Evolutionary conservation across 371 early-diverging fungal genomes (phyloP).

Genomic region (Mucor lusitanicus): DNA sequence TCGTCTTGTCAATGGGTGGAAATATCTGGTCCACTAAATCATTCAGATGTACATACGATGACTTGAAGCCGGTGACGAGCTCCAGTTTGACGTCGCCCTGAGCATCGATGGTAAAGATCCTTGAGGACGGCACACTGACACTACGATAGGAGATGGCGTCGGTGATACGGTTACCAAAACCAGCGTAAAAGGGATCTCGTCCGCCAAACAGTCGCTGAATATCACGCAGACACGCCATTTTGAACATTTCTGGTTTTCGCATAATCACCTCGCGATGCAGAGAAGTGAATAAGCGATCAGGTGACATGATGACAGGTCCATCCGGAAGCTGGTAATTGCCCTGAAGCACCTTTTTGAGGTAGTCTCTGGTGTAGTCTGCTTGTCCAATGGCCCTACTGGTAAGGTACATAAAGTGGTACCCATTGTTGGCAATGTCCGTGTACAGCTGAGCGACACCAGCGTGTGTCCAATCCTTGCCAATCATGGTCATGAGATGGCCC

Average conservation of each 20-base stretch:
- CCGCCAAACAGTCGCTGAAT: constrained; percentile 85
- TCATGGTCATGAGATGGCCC: constrained; percentile 97
- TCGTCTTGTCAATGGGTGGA: constrained; percentile 63
- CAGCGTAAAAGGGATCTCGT: constrained; percentile 93
- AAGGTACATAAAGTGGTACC: constrained; percentile 96
- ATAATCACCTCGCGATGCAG: constrained; percentile 96
- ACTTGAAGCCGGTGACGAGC: constrained; percentile 79
- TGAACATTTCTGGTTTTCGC: constrained; percentile 96
- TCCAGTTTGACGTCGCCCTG: constrained; percentile 93
- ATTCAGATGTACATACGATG: constrained; percentile 85
- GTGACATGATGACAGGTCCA: constrained; percentile 98
- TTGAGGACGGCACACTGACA: constrained; percentile 90
- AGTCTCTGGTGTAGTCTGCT: constrained; percentile 89
- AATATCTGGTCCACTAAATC: constrained; percentile 97
- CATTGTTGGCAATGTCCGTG: constrained; percentile 93
- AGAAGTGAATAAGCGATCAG: constrained; percentile 93
- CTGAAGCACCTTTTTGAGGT: constrained; percentile 91
- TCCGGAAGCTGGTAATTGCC: constrained; percentile 88
- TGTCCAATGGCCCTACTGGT: constrained; percentile 98
- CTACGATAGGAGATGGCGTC: constrained; percentile 94
- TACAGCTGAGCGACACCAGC: constrained; percentile 95
- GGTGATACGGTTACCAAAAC: constrained; percentile 98
- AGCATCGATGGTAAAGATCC: constrained; percentile 97
- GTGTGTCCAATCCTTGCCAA: constrained; percentile 99
- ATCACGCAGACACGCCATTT: constrained; percentile 96